A percentile compares a stretch with the other conserved stretches of the same genome.
These are phyloP conservation scores for Betula pendula DNA, from an alignment of 306 rosid genomes.

Conservation along the genomic window DNA sequence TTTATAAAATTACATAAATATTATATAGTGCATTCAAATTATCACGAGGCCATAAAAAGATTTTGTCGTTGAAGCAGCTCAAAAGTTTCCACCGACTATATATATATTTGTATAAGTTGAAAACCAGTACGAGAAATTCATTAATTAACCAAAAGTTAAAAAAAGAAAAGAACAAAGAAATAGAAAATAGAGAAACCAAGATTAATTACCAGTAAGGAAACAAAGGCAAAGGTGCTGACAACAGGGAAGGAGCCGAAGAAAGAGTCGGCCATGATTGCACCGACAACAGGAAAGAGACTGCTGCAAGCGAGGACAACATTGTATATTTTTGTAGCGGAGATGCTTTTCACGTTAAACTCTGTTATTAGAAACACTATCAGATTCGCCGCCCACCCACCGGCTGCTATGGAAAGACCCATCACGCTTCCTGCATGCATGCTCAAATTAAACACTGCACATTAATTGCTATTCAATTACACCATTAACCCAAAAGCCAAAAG, in stretches of 20 bases:
- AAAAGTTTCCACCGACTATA: no score
- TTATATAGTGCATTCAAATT: no score
- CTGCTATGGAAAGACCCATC: conserved; percentile 33
- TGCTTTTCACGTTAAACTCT: conserved; percentile 35
- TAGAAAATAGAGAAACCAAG: no score
- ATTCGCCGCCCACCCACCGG: conserved; percentile 36
- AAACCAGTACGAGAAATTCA: no score
- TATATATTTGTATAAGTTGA: no score
- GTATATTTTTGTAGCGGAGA: conserved; percentile 40
- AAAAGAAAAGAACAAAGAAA: no score
- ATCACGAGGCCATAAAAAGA: no score
- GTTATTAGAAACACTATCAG: conserved; percentile 40
- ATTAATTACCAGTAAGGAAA: conserved; percentile 40
- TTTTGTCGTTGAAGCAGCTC: no score
- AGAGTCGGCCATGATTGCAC: conserved; percentile 44
- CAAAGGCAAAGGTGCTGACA: conserved; percentile 26
- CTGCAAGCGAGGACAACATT: conserved; percentile 37
- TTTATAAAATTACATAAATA: no score
- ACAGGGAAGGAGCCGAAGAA: conserved; percentile 36
- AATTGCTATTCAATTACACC: neutral
- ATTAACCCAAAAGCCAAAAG: neutral
- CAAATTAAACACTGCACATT: neutral
- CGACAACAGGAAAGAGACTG: conserved; percentile 34
- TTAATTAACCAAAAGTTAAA: no score
- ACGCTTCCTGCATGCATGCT: conserved; percentile 26